Base-by-base conservation (phyloP, 2,329 filamentous ascomycete genomes). In the Ophiostoma australiae region DNA sequence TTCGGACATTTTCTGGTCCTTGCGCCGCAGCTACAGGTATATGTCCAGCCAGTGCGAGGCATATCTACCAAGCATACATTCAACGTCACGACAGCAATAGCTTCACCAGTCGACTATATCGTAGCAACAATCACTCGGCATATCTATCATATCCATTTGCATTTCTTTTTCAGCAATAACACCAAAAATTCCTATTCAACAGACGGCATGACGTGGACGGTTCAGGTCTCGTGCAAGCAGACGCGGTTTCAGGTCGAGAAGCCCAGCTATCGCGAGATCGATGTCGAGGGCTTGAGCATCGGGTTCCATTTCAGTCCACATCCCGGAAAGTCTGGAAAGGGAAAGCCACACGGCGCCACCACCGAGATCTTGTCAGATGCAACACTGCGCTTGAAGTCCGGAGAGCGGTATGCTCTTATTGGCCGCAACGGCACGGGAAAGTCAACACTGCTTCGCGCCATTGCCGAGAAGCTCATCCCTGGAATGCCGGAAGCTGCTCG, bases 361-460 rank as follows among this genome's bases (percentile, higher is more conserved):
- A 58, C n/a, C n/a, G 52, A 95, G 77, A 86, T 96, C 6, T 82
- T 96, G 3, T 83, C 82, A 11, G 87, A 90, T 77, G 90, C 90
- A 1, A 89, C 88, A 71, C 80, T 96, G 48, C 86, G 89, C 33
- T 80, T 96, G 3, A 91, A 94, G 74, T 86, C 89, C 68, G 90
- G 91, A 0, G 84, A 88, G 66, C 85, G 91, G 73, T 96, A 96
- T 82, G 92, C 91, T 0, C 82, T 96, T 1, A 83, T 94, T 27
- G 93, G 92, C 0, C 85, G 91, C 7, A 96, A 96, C 79, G 92
- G 92, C 0, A 90, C 89, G 1, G 93, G 92, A 6, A 96, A 96
- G 77, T 94, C 91, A 4, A 94, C 91, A 0, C 80, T 94, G 7
- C 81, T 95, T 20, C 87, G 87, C 76, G 91, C 92, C 1, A 89